Conservation (phyloP, 495 filamentous ascomycete genomes). For the Talaromyces thailandensis region DNA sequence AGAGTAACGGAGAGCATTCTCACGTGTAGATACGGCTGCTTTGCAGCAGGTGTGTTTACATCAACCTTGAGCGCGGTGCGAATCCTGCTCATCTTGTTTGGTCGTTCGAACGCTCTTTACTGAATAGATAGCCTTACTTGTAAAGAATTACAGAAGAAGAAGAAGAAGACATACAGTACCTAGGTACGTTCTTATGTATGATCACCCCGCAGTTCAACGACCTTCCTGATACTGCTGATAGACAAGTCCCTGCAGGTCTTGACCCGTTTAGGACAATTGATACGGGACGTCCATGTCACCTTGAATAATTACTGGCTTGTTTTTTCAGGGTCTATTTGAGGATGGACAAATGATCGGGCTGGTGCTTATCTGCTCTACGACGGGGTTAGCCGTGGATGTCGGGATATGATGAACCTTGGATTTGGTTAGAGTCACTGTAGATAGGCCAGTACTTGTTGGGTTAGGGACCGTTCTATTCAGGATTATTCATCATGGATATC, state of each 20-base stretch:
- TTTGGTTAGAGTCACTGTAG: background rate
- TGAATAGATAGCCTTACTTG: background rate
- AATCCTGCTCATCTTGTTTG: slow-evolving; percentile 24
- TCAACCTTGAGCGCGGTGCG: slow-evolving; percentile 70
- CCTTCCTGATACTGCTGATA: background rate
- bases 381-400: too few species aligned
- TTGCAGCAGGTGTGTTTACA: slow-evolving; percentile 63
- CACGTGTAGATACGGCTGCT: slow-evolving; percentile 73
- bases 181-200: background rate
- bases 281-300: background rate
- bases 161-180: background rate
- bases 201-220: background rate
- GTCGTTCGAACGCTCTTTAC: background rate
- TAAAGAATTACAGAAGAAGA: background rate
- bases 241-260: background rate
- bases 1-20: slow-evolving; percentile 14
- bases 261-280: too few species aligned
- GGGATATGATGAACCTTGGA: background rate
- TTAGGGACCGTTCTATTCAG: background rate
- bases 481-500: background rate
- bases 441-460: background rate
- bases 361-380: background rate
- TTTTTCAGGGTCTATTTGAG: background rate
- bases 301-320: background rate
- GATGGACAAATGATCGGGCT: background rate